phyloP scores from a whole-genome alignment of 225 moss, liverwort and hornwort species.

The Marchantia paleacea region DNA sequence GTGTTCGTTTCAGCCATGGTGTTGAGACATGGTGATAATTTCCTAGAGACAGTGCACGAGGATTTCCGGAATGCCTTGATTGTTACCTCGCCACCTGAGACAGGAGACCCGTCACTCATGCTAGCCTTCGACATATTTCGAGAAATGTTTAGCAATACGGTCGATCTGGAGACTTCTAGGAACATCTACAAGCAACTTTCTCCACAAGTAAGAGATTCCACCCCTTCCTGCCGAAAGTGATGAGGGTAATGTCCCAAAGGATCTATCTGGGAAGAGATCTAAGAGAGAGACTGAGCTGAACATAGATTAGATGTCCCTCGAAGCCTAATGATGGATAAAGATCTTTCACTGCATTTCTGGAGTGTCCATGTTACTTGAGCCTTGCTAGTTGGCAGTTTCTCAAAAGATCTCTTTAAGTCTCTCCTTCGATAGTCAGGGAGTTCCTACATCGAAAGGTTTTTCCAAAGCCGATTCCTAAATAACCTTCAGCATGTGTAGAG shows the following conservation, averaged over 20 bases:
- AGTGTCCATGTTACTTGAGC: no score
- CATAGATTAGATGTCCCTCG: no score
- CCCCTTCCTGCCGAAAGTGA: background rate
- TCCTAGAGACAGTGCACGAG: background rate
- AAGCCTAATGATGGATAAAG: no score
- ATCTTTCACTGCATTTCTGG: no score
- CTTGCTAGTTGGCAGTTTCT: no score
- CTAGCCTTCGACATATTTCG: constrained; percentile 10
- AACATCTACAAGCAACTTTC: background rate
- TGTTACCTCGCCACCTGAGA: constrained; percentile 11
- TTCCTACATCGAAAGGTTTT: no score
- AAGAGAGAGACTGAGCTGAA: no score
- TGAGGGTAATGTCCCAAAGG: background rate
- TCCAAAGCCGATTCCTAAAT: no score
- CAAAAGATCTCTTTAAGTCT: no score
- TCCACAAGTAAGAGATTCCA: constrained; percentile 6
- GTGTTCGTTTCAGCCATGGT: constrained; percentile 13
- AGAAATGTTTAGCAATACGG: constrained; percentile 14
- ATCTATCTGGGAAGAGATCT: no score
- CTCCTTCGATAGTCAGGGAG: no score
- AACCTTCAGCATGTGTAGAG: no score
- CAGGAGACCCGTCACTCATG: background rate
- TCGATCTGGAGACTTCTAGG: constrained; percentile 8
- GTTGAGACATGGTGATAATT: constrained; percentile 10
- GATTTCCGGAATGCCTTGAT: constrained; percentile 5